Conservation (phyloP, 345 rosid genomes). For the Hirschfeldia incana region DNA sequence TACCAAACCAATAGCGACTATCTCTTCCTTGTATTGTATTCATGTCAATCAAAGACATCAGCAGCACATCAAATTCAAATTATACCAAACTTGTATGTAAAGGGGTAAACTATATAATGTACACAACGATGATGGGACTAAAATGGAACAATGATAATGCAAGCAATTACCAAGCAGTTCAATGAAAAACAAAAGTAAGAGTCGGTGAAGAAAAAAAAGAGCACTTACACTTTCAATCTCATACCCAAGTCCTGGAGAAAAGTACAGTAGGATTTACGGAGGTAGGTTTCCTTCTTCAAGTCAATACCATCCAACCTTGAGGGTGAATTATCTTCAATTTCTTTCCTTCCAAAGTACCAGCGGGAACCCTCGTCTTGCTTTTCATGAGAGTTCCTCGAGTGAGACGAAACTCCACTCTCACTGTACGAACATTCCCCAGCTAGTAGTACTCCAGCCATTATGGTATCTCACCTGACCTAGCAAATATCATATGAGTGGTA, state of each 20-base stretch:
- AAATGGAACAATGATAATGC: not conserved
- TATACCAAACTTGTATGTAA: not conserved
- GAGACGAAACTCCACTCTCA: slow-evolving; percentile 50
- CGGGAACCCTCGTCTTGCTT: slow-evolving; percentile 61
- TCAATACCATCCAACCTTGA: slow-evolving; percentile 89
- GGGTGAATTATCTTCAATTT: slow-evolving; percentile 88
- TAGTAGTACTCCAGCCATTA: slow-evolving; percentile 54
- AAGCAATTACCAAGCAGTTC: slow-evolving; percentile 9
- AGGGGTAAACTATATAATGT: not conserved
- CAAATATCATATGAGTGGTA: too few relatives aligned
- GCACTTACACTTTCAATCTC: slow-evolving; percentile 91
- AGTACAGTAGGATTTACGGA: slow-evolving; percentile 96
- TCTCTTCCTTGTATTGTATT: not conserved
- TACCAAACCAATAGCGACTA: not conserved
- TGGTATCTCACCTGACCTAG: not conserved
- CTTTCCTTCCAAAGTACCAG: slow-evolving; percentile 88
- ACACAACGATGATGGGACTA: not conserved
- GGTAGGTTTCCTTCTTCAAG: slow-evolving; percentile 90
- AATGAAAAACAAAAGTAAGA: not conserved
- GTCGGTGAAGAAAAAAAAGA: not conserved
- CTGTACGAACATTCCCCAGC: slow-evolving; percentile 53
- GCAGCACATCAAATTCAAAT: not conserved
- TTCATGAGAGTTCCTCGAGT: slow-evolving; percentile 51
- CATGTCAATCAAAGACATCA: slow-evolving; percentile 2
- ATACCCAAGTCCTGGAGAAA: slow-evolving; percentile 96